Evolutionary conservation across 192 early-diverging fungal species (phyloP).

Genomic region (Linnemannia elongata): DNA sequence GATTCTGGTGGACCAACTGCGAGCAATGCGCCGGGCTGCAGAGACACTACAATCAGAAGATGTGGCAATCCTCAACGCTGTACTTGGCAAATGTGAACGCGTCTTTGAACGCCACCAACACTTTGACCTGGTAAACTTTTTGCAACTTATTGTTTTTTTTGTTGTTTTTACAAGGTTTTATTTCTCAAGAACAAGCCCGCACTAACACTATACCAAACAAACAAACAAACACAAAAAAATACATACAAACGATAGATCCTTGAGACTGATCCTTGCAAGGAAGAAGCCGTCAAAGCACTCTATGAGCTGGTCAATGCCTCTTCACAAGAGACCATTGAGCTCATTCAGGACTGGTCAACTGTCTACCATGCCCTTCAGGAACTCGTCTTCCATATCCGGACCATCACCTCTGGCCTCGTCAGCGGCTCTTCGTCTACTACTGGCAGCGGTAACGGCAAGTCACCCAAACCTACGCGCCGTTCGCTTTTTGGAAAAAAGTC

Average conservation of each 20-base stretch:
- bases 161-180: background rate
- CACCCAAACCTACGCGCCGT: background rate
- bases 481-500: conserved; percentile 17
- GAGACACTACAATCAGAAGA: conserved; percentile 15
- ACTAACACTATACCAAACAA: background rate
- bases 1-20: conserved; percentile 24
- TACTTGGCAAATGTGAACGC: conserved; percentile 31
- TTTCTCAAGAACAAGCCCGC: background rate
- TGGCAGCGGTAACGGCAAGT: background rate
- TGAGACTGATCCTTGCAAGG: conserved; percentile 8
- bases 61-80: background rate
- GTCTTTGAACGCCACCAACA: conserved; percentile 20
- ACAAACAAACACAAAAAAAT: too few species aligned
- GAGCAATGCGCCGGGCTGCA: conserved; percentile 19
- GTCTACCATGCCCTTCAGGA: conserved; percentile 34
- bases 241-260: background rate
- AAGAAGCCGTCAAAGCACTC: conserved; percentile 14
- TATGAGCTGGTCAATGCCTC: conserved; percentile 1
- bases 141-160: background rate
- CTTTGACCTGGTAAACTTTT: conserved; percentile 24
- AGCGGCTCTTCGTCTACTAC: too few species aligned
- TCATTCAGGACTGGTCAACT: conserved; percentile 31
- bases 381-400: conserved; percentile 14
- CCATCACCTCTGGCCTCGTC: background rate
- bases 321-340: conserved; percentile 19